Conservation (phyloP, 257 asterid genomes). For the Nemophila menziesii region DNA sequence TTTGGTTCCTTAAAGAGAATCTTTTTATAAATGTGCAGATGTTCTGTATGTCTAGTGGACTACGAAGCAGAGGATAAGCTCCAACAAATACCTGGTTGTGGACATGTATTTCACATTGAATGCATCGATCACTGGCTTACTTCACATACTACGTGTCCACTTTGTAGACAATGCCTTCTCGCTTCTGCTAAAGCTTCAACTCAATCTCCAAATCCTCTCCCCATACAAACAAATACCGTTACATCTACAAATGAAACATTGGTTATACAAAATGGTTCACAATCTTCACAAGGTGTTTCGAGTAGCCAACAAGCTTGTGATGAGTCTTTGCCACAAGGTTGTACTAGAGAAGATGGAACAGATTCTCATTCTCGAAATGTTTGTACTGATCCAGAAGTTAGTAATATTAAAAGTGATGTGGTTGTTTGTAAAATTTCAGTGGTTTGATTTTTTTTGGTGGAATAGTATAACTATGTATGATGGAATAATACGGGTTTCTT, state of each 20-base stretch:
- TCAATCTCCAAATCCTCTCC: slow-evolving; percentile 13
- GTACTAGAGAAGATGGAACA: slow-evolving; percentile 11
- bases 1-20: too few species aligned
- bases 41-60: slow-evolving; percentile 80
- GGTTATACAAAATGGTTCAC: slow-evolving; percentile 4
- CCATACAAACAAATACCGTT: slow-evolving; percentile 4
- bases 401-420: neutral
- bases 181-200: slow-evolving; percentile 21
- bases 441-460: neutral
- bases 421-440: neutral
- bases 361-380: slow-evolving; percentile 3
- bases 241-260: slow-evolving; percentile 15
- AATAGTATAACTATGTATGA: too few species aligned
- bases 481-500: too few species aligned
- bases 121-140: slow-evolving; percentile 83
- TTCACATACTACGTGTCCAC: slow-evolving; percentile 67
- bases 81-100: slow-evolving; percentile 75
- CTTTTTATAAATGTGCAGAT: too few species aligned
- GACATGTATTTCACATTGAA: slow-evolving; percentile 72
- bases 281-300: slow-evolving; percentile 4
- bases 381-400: slow-evolving; percentile 1
- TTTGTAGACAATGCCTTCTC: slow-evolving; percentile 71
- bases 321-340: slow-evolving; percentile 8
- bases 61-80: slow-evolving; percentile 60
- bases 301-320: slow-evolving; percentile 18